phyloP scores from a whole-genome alignment of 441 rosid species.

The Adansonia grandidieri region DNA sequence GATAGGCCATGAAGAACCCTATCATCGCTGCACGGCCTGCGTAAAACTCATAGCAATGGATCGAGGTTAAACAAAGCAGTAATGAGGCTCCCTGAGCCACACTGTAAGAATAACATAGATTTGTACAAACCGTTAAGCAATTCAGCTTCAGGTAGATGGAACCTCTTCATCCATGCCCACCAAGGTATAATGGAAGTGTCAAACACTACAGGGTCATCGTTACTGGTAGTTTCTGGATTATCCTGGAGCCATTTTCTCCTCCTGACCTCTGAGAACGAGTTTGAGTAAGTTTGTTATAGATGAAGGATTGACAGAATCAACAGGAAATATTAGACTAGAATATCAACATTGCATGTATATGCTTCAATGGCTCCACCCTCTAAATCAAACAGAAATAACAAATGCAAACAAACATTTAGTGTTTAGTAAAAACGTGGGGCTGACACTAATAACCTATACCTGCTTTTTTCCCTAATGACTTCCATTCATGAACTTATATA shows the following conservation, averaged over 20 bases:
- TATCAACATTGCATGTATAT: not conserved
- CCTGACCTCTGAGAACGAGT: constrained; percentile 69
- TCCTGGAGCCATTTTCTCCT: constrained; percentile 85
- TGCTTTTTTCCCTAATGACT: not conserved
- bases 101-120: not conserved
- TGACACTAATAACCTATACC: not conserved
- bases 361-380: not conserved
- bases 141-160: constrained; percentile 92
- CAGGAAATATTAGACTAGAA: not conserved
- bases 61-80: not conserved
- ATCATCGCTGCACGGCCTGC: constrained; percentile 97
- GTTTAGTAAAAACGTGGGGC: not conserved
- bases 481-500: constrained; percentile 4
- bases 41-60: constrained; percentile 3
- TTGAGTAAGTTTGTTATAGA: constrained; percentile 6
- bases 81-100: not conserved
- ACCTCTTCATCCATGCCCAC: constrained; percentile 98
- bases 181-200: constrained; percentile 89
- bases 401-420: not conserved
- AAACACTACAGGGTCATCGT: constrained; percentile 76
- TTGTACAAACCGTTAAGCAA: constrained; percentile 70
- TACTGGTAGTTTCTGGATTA: constrained; percentile 81
- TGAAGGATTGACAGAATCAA: not conserved
- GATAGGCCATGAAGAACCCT: constrained; percentile 98
- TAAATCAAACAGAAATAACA: not conserved